phyloP scores from a whole-genome alignment of 129 eudicot species.

The Chrysanthemum makinoi region DNA sequence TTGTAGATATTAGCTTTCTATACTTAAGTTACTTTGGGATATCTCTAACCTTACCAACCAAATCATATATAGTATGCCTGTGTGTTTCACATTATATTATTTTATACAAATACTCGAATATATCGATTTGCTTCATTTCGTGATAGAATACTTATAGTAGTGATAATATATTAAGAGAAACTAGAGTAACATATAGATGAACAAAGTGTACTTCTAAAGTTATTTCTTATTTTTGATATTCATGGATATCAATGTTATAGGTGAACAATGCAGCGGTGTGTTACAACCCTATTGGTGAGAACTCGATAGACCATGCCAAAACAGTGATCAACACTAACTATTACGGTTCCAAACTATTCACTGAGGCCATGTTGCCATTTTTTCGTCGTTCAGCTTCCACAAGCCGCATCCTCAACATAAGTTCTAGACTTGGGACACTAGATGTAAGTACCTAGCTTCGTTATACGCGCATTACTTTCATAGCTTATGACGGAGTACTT shows the following conservation, averaged over 20 bases:
- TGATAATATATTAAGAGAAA: too few species aligned
- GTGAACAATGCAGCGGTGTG: constrained; percentile 86
- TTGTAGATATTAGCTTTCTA: too few species aligned
- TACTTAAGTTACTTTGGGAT: too few species aligned
- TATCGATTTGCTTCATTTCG: too few species aligned
- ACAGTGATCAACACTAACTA: constrained; percentile 66
- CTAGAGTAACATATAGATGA: too few species aligned
- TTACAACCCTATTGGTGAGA: constrained; percentile 55
- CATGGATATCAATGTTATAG: constrained; percentile 29
- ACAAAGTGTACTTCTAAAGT: too few species aligned
- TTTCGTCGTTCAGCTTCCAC: constrained; percentile 39
- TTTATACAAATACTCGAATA: too few species aligned
- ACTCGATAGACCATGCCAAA: constrained; percentile 62
- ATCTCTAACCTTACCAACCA: too few species aligned
- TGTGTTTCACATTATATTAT: too few species aligned
- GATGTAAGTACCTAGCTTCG: constrained; percentile 43
- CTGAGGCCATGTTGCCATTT: constrained; percentile 65
- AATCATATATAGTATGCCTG: too few species aligned
- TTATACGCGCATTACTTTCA: neutral
- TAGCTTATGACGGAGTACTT: too few species aligned
- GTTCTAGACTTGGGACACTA: constrained; percentile 83
- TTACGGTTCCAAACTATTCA: constrained; percentile 63
- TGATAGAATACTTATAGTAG: too few species aligned
- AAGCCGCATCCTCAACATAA: constrained; percentile 68
- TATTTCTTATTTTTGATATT: neutral